These are phyloP conservation scores for Hibiscus trionum DNA, from an alignment of 345 rosid species.

Conservation along the genomic window DNA sequence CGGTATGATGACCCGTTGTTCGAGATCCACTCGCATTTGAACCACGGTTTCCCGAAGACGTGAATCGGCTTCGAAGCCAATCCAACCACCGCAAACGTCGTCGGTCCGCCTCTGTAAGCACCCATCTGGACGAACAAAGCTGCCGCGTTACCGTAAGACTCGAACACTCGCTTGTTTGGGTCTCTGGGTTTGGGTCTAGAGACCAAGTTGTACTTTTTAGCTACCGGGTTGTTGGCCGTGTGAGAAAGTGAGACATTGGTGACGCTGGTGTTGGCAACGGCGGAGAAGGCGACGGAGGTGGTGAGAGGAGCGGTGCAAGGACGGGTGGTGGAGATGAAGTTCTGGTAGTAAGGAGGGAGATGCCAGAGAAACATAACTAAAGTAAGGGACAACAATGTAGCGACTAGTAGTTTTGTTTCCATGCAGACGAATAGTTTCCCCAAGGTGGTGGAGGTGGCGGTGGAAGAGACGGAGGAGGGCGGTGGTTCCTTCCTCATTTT, in stretches of 20 bases:
- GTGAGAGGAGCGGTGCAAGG: conserved; percentile 13
- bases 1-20: conserved; percentile 43
- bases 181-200: conserved; percentile 20
- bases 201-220: conserved; percentile 21
- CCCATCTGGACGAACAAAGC: conserved; percentile 80
- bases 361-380: conserved; percentile 66
- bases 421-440: conserved; percentile 33
- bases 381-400: conserved; percentile 55
- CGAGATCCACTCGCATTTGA: conserved; percentile 77
- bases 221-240: neutral
- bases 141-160: conserved; percentile 65
- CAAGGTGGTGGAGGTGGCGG: conserved; percentile 1
- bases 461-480: conserved; percentile 20
- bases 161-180: conserved; percentile 60
- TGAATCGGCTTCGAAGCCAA: conserved; percentile 83
- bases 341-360: conserved; percentile 70
- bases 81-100: conserved; percentile 68
- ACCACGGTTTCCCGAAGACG: conserved; percentile 62
- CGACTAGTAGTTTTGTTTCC: conserved; percentile 57
- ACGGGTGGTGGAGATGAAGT: conserved; percentile 39
- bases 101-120: conserved; percentile 71
- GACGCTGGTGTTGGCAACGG: neutral
- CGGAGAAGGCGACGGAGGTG: conserved; percentile 13
- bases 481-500: conserved; percentile 52
- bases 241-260: conserved; percentile 9